A percentile compares a stretch with the other conserved stretches of the same genome.
Conservation (phyloP, 305 asterid species). For the Striga hermonthica region DNA sequence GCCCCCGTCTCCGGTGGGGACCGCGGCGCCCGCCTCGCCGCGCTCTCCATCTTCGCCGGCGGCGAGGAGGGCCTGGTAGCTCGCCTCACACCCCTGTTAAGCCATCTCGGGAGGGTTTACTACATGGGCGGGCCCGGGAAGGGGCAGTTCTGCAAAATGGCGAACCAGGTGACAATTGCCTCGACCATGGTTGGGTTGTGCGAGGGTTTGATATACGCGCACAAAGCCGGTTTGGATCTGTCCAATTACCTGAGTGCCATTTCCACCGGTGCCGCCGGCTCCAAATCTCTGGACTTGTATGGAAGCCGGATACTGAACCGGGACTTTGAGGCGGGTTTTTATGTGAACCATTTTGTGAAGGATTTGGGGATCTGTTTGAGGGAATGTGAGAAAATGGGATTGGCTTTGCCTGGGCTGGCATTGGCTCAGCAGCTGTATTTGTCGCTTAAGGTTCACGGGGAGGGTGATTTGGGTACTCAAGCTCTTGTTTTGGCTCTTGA, state of each 20-base stretch:
- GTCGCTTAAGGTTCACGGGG: constrained; percentile 86
- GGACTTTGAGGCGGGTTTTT: constrained; percentile 87
- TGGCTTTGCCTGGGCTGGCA: constrained; percentile 55
- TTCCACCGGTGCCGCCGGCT: constrained; percentile 89
- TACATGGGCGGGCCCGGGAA: constrained; percentile 92
- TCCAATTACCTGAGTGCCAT: constrained; percentile 55
- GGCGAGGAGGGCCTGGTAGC: constrained; percentile 61
- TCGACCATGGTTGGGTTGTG: constrained; percentile 89
- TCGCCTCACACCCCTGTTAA: constrained; percentile 53
- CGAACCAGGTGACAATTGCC: constrained; percentile 80
- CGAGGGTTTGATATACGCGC: constrained; percentile 78
- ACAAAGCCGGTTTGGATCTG: constrained; percentile 77
- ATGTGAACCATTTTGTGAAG: constrained; percentile 92
- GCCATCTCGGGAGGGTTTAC: constrained; percentile 61
- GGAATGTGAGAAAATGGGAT: constrained; percentile 87
- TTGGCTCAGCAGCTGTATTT: constrained; percentile 94
- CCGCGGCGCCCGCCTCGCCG: constrained; percentile 77
- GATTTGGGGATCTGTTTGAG: constrained; percentile 86
- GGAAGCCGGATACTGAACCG: constrained; percentile 65
- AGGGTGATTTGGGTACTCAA: constrained; percentile 89
- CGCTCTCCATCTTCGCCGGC: constrained; percentile 85
- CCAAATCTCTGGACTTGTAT: constrained; percentile 79
- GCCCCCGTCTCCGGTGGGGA: constrained; percentile 98
- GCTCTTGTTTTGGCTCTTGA: constrained; percentile 85
- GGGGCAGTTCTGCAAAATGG: constrained; percentile 87